A percentile compares a stretch with the other conserved stretches of the same genome.
These are phyloP conservation scores for Ogataea methanolica DNA, from an alignment of 805 yeast genomes.

Conservation along the genomic window DNA sequence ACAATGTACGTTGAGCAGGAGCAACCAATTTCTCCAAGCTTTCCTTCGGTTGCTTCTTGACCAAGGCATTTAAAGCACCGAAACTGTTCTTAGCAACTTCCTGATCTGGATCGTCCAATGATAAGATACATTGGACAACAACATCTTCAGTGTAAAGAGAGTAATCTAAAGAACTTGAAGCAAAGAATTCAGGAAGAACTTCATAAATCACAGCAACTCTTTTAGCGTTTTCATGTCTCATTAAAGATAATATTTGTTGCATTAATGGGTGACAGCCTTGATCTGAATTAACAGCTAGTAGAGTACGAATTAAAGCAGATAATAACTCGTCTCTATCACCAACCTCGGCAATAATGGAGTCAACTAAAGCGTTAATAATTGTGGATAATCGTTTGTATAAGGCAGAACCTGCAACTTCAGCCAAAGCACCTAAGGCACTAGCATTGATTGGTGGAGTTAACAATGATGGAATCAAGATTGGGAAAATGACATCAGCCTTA, in stretches of 20 bases:
- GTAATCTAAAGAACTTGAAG: slow-evolving; percentile 61
- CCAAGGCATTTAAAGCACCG: slow-evolving; percentile 59
- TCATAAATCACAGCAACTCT: slow-evolving; percentile 61
- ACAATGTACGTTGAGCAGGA: slow-evolving; percentile 75
- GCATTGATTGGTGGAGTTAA: slow-evolving; percentile 84
- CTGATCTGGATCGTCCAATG: slow-evolving; percentile 66
- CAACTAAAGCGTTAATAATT: slow-evolving; percentile 71
- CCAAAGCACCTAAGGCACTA: slow-evolving; percentile 79
- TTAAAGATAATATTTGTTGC: slow-evolving; percentile 71
- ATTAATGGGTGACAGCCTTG: slow-evolving; percentile 81
- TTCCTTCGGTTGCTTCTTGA: slow-evolving; percentile 71
- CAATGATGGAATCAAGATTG: slow-evolving; percentile 82
- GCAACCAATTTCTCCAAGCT: slow-evolving; percentile 70
- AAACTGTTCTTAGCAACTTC: slow-evolving; percentile 62
- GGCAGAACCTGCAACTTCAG: slow-evolving; percentile 85
- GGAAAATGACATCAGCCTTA: slow-evolving; percentile 88
- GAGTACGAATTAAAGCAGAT: slow-evolving; percentile 60
- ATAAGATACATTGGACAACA: slow-evolving; percentile 61
- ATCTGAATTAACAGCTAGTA: slow-evolving; percentile 66
- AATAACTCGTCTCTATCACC: slow-evolving; percentile 38
- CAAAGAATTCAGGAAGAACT: slow-evolving; percentile 70
- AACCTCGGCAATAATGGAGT: slow-evolving; percentile 41
- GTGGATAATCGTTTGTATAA: slow-evolving; percentile 66
- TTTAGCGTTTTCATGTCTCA: slow-evolving; percentile 68
- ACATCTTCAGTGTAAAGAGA: slow-evolving; percentile 70